Percentiles rank a stretch among this genome's conserved stretches.
Evolutionary conservation across 2,329 filamentous ascomycete species (phyloP).

Genomic region (Ambrosiella cleistominuta): DNA sequence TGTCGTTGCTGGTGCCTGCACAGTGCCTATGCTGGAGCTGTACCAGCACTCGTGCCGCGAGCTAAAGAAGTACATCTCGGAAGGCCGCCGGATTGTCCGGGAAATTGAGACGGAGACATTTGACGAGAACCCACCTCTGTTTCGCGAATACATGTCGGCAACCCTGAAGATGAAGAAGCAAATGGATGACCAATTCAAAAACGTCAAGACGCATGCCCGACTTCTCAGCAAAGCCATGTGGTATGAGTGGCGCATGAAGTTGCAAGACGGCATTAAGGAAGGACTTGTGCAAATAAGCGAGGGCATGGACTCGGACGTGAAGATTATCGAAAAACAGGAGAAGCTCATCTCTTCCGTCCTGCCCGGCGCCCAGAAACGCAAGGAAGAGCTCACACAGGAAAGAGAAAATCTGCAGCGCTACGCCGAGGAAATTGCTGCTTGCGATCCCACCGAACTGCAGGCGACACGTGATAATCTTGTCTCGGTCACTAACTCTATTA

Average conservation of each 20-base stretch:
- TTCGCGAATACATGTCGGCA: slow-evolving; percentile 79
- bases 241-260: slow-evolving; percentile 93
- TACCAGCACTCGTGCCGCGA: slow-evolving; percentile 82
- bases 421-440: slow-evolving; percentile 59
- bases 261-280: slow-evolving; percentile 63
- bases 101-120: slow-evolving; percentile 81
- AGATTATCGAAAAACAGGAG: slow-evolving; percentile 49
- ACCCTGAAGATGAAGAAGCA: slow-evolving; percentile 64
- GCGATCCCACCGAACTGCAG: slow-evolving; percentile 63
- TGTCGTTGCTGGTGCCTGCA: slow-evolving; percentile 78
- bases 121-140: slow-evolving; percentile 77
- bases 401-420: slow-evolving; percentile 49
- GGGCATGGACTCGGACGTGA: slow-evolving; percentile 60
- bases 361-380: slow-evolving; percentile 43
- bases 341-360: slow-evolving; percentile 48
- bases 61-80: slow-evolving; percentile 89
- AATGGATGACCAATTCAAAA: slow-evolving; percentile 96
- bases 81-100: slow-evolving; percentile 74
- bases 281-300: slow-evolving; percentile 59
- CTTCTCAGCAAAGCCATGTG: slow-evolving; percentile 88
- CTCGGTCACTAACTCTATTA: slow-evolving; percentile 48
- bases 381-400: slow-evolving; percentile 44
- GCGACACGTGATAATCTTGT: slow-evolving; percentile 52
- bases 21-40: slow-evolving; percentile 78
- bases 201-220: slow-evolving; percentile 83